A percentile compares a stretch with the other conserved stretches of the same genome.
Evolutionary conservation across 1,284 basidiomycete species (phyloP).

Genomic region (Tylopilus sp.): DNA sequence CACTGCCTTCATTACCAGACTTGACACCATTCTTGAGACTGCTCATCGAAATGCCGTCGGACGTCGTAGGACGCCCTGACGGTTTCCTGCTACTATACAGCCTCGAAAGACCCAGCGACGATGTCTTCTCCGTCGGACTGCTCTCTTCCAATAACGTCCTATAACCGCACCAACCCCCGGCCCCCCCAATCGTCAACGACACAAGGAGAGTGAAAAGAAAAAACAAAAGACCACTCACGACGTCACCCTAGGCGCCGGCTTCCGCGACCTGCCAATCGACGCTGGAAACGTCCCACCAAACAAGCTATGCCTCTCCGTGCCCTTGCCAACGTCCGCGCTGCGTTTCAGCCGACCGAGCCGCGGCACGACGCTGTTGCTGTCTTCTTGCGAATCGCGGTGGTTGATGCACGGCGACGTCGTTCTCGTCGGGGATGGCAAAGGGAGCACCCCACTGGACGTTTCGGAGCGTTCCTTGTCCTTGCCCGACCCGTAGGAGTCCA

Average conservation of each 20-base stretch:
- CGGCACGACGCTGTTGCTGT: slow-evolving; percentile 26
- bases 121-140: slow-evolving; percentile 32
- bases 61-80: slow-evolving; percentile 37
- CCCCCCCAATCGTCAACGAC: not conserved
- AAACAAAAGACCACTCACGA: slow-evolving; percentile 38
- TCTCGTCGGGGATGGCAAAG: slow-evolving; percentile 14
- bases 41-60: slow-evolving; percentile 28
- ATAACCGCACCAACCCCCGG: not conserved
- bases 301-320: slow-evolving; percentile 66
- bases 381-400: slow-evolving; percentile 25
- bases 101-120: slow-evolving; percentile 49
- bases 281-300: slow-evolving; percentile 63
- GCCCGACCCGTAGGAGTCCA: slow-evolving; percentile 40
- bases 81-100: slow-evolving; percentile 43
- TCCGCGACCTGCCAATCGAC: slow-evolving; percentile 63
- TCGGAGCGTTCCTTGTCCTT: slow-evolving; percentile 37
- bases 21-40: slow-evolving; percentile 15
- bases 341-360: slow-evolving; percentile 49
- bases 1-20: slow-evolving; percentile 2
- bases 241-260: slow-evolving; percentile 74
- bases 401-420: slow-evolving; percentile 19
- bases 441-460: slow-evolving; percentile 21
- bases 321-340: slow-evolving; percentile 50
- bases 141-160: slow-evolving; percentile 30
- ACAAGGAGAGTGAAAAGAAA: not conserved